Base-by-base conservation (phyloP, 257 asterid genomes). In the Capsicum baccatum region DNA sequence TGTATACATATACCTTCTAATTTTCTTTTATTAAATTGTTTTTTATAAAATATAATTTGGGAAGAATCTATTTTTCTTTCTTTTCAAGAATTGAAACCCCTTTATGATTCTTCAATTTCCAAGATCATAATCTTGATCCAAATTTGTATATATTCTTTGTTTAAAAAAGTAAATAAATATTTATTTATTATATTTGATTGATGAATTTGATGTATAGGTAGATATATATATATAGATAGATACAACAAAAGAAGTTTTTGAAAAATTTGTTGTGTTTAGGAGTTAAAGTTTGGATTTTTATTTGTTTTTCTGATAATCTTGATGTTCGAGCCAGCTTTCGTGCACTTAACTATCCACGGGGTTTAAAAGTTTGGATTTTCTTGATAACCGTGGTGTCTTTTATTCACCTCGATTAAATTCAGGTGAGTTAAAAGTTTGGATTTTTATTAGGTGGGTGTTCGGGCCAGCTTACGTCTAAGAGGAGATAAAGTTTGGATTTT, bases 231-330 rank as follows among this genome's bases (percentile, higher is more conserved):
- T 79, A 67, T 79, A 13, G 55, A 81, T 83, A 82, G 89, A 84
- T 81, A 86, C 92, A 88, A 86, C 92, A 89, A 85, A 90, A 80
- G 76, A 71, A 85, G 69, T 92, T 88, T 90, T 58, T 83, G 84
- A 87, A 83, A 85, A 82, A 85, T 87, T 91, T 90, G 92, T 85
- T 89, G 88, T 80, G 91, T 87, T 84, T 88, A 74, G 79, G 66
- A 79, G 83, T 83, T 79, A 79, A 52, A 60, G 84, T 14, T 76
- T 83, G 42, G 37, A 74, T 78, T 69, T 39, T 84, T 73, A 60
- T 58, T 59, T 26, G 33, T 26, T 39, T 39, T 39, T 4, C 5
- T 39, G 44, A 39, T 39, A 39, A 39, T 4, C 44, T 3, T 39
- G 44, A 5, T 3, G 44, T 39, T 0, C 44, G 44, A 4, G 44